phyloP scores from a whole-genome alignment of 352 stramenopile genomes.

The Thalassiosira livingstoniorum region DNA sequence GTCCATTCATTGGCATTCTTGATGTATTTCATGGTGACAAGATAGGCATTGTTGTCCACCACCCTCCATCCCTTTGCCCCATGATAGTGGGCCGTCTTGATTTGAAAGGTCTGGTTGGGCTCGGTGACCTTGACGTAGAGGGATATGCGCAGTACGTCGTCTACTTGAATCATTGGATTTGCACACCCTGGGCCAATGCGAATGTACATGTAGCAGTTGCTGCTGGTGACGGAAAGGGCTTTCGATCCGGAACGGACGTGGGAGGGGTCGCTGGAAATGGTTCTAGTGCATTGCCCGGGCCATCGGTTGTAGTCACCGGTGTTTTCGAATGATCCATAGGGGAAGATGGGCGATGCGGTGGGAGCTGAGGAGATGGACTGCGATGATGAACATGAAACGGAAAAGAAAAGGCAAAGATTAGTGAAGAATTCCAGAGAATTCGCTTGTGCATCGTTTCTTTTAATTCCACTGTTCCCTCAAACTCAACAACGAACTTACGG shows the following conservation, averaged over 20 bases:
- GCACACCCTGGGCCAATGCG: slow-evolving; percentile 42
- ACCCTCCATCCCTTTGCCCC: slow-evolving; percentile 32
- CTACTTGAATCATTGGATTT: slow-evolving; percentile 28
- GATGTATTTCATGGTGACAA: slow-evolving; percentile 38
- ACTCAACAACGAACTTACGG: no score
- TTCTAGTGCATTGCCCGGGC: slow-evolving; percentile 7
- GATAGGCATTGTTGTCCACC: slow-evolving; percentile 34
- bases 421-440: no score
- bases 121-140: slow-evolving; percentile 31
- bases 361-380: no score
- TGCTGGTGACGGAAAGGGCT: slow-evolving; percentile 22
- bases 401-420: no score
- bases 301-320: no score
- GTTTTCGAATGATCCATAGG: no score
- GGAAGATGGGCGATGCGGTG: no score
- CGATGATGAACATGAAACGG: no score
- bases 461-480: no score
- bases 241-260: slow-evolving; percentile 30
- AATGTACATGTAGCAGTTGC: slow-evolving; percentile 44
- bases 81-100: slow-evolving; percentile 50
- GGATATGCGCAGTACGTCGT: slow-evolving; percentile 45
- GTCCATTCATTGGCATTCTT: slow-evolving; percentile 41
- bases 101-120: slow-evolving; percentile 39
- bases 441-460: no score
- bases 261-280: background rate